Conservation (phyloP, 495 filamentous ascomycete genomes). For the Neurospora sublineolata region DNA sequence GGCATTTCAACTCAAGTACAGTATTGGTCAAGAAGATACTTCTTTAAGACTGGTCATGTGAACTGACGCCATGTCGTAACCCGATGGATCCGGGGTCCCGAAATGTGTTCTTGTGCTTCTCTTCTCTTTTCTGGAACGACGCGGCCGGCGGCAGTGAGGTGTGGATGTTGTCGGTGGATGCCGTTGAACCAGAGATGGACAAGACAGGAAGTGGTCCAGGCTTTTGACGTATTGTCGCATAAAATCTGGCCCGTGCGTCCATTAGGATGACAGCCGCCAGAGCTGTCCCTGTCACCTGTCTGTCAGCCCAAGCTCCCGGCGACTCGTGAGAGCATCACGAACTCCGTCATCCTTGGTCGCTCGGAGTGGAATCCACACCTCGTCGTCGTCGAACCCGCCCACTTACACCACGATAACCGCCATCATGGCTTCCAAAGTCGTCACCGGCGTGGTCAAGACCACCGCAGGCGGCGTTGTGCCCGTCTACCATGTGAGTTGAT, state of each 20-base stretch:
- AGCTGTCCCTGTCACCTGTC: background rate
- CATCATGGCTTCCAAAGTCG: slow-evolving; percentile 45
- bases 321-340: background rate
- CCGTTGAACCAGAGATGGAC: background rate
- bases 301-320: background rate
- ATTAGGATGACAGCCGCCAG: background rate
- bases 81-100: background rate
- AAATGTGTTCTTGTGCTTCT: background rate
- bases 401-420: slow-evolving; percentile 5
- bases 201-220: background rate
- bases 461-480: slow-evolving; percentile 34
- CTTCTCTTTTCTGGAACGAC: background rate
- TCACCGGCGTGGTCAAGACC: slow-evolving; percentile 40
- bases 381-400: background rate
- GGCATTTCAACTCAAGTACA: background rate
- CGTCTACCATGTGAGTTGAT: slow-evolving; percentile 32
- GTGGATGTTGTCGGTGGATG: background rate
- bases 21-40: background rate
- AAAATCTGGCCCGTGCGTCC: background rate
- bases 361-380: background rate
- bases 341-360: background rate
- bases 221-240: background rate
- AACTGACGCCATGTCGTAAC: background rate
- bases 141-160: background rate
- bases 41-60: background rate